Conservation (phyloP, 1,284 basidiomycete species). For the Calocybe gambosa region DNA sequence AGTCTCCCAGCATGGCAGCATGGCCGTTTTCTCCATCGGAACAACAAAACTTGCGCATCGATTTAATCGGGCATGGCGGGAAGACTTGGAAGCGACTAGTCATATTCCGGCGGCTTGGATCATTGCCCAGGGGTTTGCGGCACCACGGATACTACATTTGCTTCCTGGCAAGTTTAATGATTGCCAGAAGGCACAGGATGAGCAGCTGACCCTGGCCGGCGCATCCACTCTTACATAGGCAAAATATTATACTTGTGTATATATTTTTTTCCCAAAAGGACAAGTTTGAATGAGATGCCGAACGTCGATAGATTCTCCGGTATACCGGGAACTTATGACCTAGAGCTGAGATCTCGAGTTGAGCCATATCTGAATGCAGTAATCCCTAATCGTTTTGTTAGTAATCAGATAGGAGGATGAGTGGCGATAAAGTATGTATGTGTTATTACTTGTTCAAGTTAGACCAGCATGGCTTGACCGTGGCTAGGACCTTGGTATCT, state of each 20-base stretch:
- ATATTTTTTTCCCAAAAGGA: too few species aligned
- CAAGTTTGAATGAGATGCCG: too few species aligned
- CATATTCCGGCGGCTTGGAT: conserved; percentile 16
- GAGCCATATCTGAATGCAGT: too few species aligned
- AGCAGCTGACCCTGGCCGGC: conserved; percentile 11
- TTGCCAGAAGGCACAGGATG: conserved; percentile 12
- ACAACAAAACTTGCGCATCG: conserved; percentile 10
- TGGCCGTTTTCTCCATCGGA: conserved; percentile 19
- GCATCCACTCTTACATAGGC: too few species aligned
- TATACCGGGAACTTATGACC: too few species aligned
- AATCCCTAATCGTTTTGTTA: too few species aligned
- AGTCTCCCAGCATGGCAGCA: conserved; percentile 2
- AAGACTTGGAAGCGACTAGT: conserved; percentile 10
- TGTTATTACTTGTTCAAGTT: neutral
- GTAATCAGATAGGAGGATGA: conserved; percentile 1
- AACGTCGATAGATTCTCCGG: too few species aligned
- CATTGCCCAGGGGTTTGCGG: conserved; percentile 10
- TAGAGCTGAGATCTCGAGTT: too few species aligned
- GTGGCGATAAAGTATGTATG: conserved; percentile 5
- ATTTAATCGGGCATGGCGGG: conserved; percentile 15
- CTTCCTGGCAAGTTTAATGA: conserved; percentile 7
- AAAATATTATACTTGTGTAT: too few species aligned
- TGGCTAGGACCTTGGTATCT: too few species aligned
- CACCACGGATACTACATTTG: conserved; percentile 8
- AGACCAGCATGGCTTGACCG: neutral